These are phyloP conservation scores for Globisporangium cederbergense DNA, from an alignment of 352 stramenopile species.

Conservation along the genomic window DNA sequence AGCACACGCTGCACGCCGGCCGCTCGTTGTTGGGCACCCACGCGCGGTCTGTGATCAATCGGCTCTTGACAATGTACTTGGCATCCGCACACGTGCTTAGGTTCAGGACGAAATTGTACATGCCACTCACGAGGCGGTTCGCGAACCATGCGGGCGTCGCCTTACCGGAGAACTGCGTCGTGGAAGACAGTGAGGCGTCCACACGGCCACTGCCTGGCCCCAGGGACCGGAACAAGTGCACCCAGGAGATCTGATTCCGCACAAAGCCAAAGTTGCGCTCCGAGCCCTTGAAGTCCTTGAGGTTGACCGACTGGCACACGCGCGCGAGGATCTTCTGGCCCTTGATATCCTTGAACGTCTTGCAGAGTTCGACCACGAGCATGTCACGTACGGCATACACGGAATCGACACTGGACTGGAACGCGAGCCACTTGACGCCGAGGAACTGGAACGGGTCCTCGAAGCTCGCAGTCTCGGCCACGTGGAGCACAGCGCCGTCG, in stretches of 20 bases:
- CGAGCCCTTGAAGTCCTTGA: conserved; percentile 36
- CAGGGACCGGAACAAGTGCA: conserved; percentile 56
- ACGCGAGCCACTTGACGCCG: conserved; percentile 72
- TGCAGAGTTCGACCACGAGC: conserved; percentile 56
- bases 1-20: conserved; percentile 65
- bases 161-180: conserved; percentile 21
- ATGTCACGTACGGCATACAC: conserved; percentile 62
- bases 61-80: conserved; percentile 58
- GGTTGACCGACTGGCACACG: conserved; percentile 53
- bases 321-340: conserved; percentile 60
- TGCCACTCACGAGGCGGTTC: conserved; percentile 50
- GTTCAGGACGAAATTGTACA: conserved; percentile 35
- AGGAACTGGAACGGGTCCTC: conserved; percentile 70
- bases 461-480: conserved; percentile 34
- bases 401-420: conserved; percentile 68
- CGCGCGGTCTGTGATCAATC: conserved; percentile 58
- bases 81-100: conserved; percentile 50
- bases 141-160: conserved; percentile 65
- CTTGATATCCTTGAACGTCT: conserved; percentile 51
- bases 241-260: conserved; percentile 45
- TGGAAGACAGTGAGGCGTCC: conserved; percentile 23
- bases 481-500: conserved; percentile 69
- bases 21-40: conserved; percentile 73
- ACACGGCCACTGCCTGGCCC: conserved; percentile 47
- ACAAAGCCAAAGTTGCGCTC: conserved; percentile 67